A percentile compares a stretch with the other conserved stretches of the same genome.
phyloP scores from a whole-genome alignment of 441 rosid genomes.

The Arabidopsis hybrid region DNA sequence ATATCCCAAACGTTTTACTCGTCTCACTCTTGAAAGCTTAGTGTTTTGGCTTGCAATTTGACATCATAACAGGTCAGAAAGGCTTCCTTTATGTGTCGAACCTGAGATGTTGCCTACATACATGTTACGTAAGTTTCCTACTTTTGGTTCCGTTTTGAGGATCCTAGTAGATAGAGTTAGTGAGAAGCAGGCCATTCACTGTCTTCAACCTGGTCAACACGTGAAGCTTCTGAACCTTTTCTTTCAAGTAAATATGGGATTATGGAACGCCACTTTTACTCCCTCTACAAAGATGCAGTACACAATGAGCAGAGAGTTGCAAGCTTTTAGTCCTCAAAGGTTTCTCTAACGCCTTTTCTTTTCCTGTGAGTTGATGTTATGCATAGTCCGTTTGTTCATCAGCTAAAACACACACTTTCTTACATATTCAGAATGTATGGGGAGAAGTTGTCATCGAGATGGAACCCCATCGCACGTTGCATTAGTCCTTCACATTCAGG shows the following conservation, averaged over 20 bases:
- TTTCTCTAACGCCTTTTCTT: constrained; percentile 19
- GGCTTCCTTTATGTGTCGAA: constrained; percentile 42
- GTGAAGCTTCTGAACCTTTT: constrained; percentile 42
- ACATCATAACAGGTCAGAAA: constrained; percentile 41
- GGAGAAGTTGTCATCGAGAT: constrained; percentile 26
- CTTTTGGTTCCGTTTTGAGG: constrained; percentile 46
- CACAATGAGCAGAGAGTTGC: constrained; percentile 27
- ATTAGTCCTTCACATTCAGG: constrained; percentile 29
- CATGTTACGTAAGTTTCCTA: constrained; percentile 40
- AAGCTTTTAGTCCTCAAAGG: constrained; percentile 37
- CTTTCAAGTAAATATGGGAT: constrained; percentile 34
- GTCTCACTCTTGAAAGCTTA: constrained; percentile 1
- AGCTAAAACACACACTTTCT: neutral
- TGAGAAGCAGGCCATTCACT: constrained; percentile 37
- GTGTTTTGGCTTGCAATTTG: constrained; percentile 14
- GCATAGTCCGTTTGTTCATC: neutral
- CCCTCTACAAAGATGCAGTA: constrained; percentile 44
- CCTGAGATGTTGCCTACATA: constrained; percentile 35
- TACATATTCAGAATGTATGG: constrained; percentile 18
- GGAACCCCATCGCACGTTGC: constrained; percentile 21
- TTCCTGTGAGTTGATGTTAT: constrained; percentile 14
- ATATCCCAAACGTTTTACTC: constrained; percentile 1
- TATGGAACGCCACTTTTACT: constrained; percentile 40
- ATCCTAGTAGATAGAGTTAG: constrained; percentile 30
- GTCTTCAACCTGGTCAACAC: constrained; percentile 43